A percentile compares a stretch with the other conserved stretches of the same genome.
These are phyloP conservation scores for Papiliotrema terrestris DNA, from an alignment of 1,284 basidiomycete species.

Conservation along the genomic window DNA sequence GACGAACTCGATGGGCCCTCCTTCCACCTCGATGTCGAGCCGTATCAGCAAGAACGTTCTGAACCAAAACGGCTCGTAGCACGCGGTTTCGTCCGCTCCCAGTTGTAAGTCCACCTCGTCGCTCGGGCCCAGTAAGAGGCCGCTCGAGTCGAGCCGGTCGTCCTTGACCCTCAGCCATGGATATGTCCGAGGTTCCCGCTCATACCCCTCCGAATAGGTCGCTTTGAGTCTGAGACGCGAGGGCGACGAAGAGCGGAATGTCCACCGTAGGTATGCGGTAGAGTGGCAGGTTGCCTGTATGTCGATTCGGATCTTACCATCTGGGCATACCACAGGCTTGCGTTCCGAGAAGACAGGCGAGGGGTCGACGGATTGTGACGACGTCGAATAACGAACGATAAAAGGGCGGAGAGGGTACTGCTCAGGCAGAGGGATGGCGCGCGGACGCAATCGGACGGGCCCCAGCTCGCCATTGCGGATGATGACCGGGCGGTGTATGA, in stretches of 20 bases:
- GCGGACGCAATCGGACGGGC: slow-evolving; percentile 21
- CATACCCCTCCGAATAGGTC: slow-evolving; percentile 33
- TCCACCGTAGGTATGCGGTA: slow-evolving; percentile 22
- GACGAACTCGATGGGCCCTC: slow-evolving; percentile 5
- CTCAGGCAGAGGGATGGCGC: slow-evolving; percentile 23
- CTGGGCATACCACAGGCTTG: not conserved
- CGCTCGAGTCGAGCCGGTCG: slow-evolving; percentile 18
- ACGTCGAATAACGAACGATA: not conserved
- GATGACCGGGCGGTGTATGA: slow-evolving; percentile 12
- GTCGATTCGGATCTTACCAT: not conserved
- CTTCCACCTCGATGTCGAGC: slow-evolving; percentile 8
- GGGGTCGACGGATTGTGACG: too few relatives aligned
- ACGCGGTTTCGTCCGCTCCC: slow-evolving; percentile 1
- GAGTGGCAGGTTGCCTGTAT: slow-evolving; percentile 12
- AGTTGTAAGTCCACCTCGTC: slow-evolving; percentile 22
- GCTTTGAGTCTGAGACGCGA: slow-evolving; percentile 15
- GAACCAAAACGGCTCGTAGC: slow-evolving; percentile 35
- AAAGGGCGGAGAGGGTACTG: slow-evolving; percentile 4
- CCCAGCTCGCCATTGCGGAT: slow-evolving; percentile 23
- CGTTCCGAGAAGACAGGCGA: not conserved
- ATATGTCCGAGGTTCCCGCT: slow-evolving; percentile 17
- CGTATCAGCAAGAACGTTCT: slow-evolving; percentile 25
- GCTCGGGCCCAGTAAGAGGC: slow-evolving; percentile 20
- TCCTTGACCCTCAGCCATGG: slow-evolving; percentile 29
- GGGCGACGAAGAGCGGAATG: slow-evolving; percentile 7